Percentiles rank a stretch among this genome's conserved stretches.
These are phyloP conservation scores for Scheffersomyces insectosa DNA, from an alignment of 1,139 yeast genomes.

Conservation along the genomic window DNA sequence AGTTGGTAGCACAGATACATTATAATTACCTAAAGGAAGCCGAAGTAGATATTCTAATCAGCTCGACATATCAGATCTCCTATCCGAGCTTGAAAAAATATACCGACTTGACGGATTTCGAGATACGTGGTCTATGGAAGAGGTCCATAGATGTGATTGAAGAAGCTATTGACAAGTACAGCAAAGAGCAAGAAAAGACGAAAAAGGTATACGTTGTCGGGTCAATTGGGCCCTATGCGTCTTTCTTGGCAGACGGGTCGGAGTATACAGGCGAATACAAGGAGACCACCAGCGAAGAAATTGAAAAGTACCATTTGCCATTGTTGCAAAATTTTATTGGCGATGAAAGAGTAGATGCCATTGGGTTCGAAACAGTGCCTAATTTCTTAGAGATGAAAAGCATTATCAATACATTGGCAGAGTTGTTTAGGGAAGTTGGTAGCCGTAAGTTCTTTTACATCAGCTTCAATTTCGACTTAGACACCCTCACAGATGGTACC, in stretches of 20 bases:
- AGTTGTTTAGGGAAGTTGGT: constrained; percentile 9
- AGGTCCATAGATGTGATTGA: constrained; percentile 30
- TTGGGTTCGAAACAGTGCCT: constrained; percentile 72
- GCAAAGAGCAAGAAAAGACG: background rate
- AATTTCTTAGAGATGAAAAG: constrained; percentile 48
- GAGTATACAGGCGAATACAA: constrained; percentile 69
- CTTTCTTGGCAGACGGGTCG: constrained; percentile 61
- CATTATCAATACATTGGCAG: constrained; percentile 23
- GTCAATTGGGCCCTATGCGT: constrained; percentile 75
- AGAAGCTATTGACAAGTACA: constrained; percentile 22
- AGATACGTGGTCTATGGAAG: constrained; percentile 31
- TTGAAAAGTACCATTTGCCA: constrained; percentile 50
- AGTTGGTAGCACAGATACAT: constrained; percentile 51
- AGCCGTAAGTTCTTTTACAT: constrained; percentile 29
- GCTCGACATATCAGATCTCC: constrained; percentile 67
- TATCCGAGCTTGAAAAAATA: constrained; percentile 36
- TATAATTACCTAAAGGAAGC: constrained; percentile 52
- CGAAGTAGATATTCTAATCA: constrained; percentile 50
- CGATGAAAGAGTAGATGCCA: constrained; percentile 44
- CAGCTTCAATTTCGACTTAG: constrained; percentile 28
- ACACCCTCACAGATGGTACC: constrained; percentile 35
- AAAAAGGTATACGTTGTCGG: constrained; percentile 43
- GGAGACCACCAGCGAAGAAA: constrained; percentile 23
- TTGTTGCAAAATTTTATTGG: constrained; percentile 40
- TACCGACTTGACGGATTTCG: constrained; percentile 25